These are phyloP conservation scores for Coleophoma eucalyptorum DNA, from an alignment of 2,329 filamentous ascomycete genomes.

Conservation along the genomic window DNA sequence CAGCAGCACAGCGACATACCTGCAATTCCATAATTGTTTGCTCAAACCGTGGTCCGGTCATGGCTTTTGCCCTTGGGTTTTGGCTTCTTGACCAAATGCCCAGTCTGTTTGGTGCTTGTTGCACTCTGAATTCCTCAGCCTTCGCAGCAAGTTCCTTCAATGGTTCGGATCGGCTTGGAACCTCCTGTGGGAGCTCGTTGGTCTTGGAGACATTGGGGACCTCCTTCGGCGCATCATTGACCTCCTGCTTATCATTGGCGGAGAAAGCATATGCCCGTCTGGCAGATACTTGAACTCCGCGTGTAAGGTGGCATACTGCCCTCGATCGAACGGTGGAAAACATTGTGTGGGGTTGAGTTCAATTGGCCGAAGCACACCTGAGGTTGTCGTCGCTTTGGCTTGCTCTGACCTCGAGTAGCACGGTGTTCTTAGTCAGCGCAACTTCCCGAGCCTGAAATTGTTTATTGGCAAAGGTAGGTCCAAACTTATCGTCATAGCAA, in stretches of 20 bases:
- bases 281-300: constrained; percentile 21
- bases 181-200: constrained; percentile 50
- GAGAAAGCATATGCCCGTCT: constrained; percentile 28
- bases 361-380: constrained; percentile 14
- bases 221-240: constrained; percentile 32
- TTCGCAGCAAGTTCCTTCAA: constrained; percentile 51
- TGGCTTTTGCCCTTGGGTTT: constrained; percentile 74
- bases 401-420: no score
- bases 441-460: neutral
- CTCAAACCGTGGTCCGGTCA: constrained; percentile 94
- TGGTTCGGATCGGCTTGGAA: constrained; percentile 44
- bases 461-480: neutral
- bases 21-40: constrained; percentile 92
- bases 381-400: constrained; percentile 6
- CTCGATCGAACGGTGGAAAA: constrained; percentile 35
- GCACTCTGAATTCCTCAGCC: constrained; percentile 20
- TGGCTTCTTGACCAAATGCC: constrained; percentile 84
- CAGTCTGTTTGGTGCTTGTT: constrained; percentile 82
- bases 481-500: neutral
- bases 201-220: constrained; percentile 55
- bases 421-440: neutral
- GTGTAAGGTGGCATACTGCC: constrained; percentile 34
- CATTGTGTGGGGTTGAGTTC: constrained; percentile 30
- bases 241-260: constrained; percentile 44
- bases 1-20: constrained; percentile 48